Conservation (phyloP, 2,329 filamentous ascomycete species). For the Teratosphaeria epicoccoides region DNA sequence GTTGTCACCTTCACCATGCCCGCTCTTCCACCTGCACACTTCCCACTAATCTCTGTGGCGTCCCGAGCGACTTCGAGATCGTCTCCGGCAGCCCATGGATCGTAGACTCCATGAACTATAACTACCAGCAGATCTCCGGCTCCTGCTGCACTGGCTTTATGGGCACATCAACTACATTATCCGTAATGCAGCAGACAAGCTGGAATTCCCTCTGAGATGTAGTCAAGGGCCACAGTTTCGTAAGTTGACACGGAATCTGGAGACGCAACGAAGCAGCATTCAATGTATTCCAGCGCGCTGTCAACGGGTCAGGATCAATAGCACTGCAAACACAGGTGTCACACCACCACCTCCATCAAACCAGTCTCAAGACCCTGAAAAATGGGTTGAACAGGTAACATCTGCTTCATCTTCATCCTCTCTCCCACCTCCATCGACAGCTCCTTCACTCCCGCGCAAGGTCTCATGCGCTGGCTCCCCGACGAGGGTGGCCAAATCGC, state of each 20-base stretch:
- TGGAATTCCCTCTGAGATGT: slow-evolving; percentile 34
- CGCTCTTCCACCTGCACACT: neutral
- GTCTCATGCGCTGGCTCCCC: slow-evolving; percentile 38
- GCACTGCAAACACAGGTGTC: slow-evolving; percentile 29
- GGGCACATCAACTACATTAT: slow-evolving; percentile 18
- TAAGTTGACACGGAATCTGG: slow-evolving; percentile 35
- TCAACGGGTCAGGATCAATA: slow-evolving; percentile 31
- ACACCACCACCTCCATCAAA: neutral
- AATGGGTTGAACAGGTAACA: slow-evolving; percentile 24
- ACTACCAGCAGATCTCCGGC: slow-evolving; percentile 29
- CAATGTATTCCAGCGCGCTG: slow-evolving; percentile 32
- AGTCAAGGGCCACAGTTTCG: slow-evolving; percentile 36
- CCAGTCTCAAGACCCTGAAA: no score
- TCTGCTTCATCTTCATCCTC: slow-evolving; percentile 38
- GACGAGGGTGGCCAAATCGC: slow-evolving; percentile 37
- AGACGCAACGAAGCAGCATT: slow-evolving; percentile 30
- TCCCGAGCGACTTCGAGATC: slow-evolving; percentile 19
- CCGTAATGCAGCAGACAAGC: slow-evolving; percentile 27
- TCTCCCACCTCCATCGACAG: slow-evolving; percentile 34
- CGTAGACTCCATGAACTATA: slow-evolving; percentile 38
- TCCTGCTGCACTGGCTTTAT: slow-evolving; percentile 33
- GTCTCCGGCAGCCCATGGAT: slow-evolving; percentile 34
- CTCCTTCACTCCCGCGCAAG: slow-evolving; percentile 30
- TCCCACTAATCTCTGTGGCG: slow-evolving; percentile 6
- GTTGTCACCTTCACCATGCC: neutral